Conservation (phyloP, 176 grass and related monocot species). For the Oryza glaberrima region DNA sequence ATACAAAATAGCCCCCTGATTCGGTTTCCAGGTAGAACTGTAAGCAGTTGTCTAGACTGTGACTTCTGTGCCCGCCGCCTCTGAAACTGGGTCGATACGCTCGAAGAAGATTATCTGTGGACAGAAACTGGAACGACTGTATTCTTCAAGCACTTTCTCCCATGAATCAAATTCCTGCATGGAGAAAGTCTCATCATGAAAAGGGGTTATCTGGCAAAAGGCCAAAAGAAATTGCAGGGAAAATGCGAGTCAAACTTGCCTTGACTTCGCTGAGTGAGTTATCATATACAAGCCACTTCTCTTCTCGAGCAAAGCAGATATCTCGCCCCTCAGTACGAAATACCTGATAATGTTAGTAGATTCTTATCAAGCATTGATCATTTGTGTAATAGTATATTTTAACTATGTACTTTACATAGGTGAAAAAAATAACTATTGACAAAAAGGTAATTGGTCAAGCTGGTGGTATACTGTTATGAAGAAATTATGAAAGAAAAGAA, state of each 20-base stretch:
- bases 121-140: not conserved
- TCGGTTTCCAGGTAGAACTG: not conserved
- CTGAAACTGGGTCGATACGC: not conserved
- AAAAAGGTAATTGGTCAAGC: not conserved
- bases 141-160: not conserved
- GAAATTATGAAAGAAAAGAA: too few species aligned
- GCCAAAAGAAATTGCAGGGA: not conserved
- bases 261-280: not conserved
- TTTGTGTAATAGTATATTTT: not conserved
- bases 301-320: slow-evolving; percentile 1
- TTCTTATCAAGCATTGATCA: not conserved
- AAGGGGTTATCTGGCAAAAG: not conserved
- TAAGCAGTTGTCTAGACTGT: not conserved
- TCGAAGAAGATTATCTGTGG: not conserved
- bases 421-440: not conserved
- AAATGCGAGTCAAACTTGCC: not conserved
- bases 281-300: slow-evolving; percentile 8
- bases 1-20: not conserved
- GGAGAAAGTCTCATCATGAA: not conserved
- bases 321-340: not conserved
- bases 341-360: not conserved
- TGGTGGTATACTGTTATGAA: too few species aligned
- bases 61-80: not conserved
- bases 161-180: slow-evolving; percentile 4
- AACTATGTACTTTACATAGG: not conserved